Percentiles rank a stretch among this genome's conserved stretches.
These are phyloP conservation scores for Yamadazyma akitaensis DNA, from an alignment of 805 yeast species.

Conservation along the genomic window DNA sequence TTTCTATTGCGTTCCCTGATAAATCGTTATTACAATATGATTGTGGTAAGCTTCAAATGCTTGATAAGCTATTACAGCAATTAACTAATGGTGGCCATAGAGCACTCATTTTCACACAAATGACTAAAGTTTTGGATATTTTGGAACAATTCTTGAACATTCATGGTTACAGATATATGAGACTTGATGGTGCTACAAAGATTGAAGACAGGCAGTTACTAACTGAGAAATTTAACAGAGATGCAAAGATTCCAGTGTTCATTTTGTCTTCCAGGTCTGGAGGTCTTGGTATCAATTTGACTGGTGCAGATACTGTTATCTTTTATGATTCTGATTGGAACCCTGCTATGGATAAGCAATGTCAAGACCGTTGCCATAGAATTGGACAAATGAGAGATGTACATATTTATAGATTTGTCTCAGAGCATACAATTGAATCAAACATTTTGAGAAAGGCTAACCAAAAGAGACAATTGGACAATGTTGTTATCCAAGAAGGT, in stretches of 20 bases:
- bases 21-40: slow-evolving; percentile 88
- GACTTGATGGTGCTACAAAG: slow-evolving; percentile 96
- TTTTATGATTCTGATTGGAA: slow-evolving; percentile 99
- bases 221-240: slow-evolving; percentile 90
- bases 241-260: slow-evolving; percentile 81
- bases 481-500: slow-evolving; percentile 95
- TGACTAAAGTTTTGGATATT: slow-evolving; percentile 94
- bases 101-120: slow-evolving; percentile 93
- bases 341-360: slow-evolving; percentile 99
- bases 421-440: slow-evolving; percentile 94
- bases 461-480: slow-evolving; percentile 89
- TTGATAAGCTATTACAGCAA: slow-evolving; percentile 72
- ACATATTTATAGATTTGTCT: slow-evolving; percentile 92
- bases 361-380: slow-evolving; percentile 98
- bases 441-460: slow-evolving; percentile 92
- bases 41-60: slow-evolving; percentile 91
- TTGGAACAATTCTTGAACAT: slow-evolving; percentile 89
- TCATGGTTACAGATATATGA: slow-evolving; percentile 90
- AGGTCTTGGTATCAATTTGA: slow-evolving; percentile 93
- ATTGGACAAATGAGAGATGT: slow-evolving; percentile 98
- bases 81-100: slow-evolving; percentile 86
- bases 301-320: slow-evolving; percentile 98
- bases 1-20: slow-evolving; percentile 95
- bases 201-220: slow-evolving; percentile 93
- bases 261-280: slow-evolving; percentile 95